Evolutionary conservation across 2,329 filamentous ascomycete species (phyloP), one percentile per base, ranked within the genome.

Genomic region (Sclerotinia trifoliorum): DNA sequence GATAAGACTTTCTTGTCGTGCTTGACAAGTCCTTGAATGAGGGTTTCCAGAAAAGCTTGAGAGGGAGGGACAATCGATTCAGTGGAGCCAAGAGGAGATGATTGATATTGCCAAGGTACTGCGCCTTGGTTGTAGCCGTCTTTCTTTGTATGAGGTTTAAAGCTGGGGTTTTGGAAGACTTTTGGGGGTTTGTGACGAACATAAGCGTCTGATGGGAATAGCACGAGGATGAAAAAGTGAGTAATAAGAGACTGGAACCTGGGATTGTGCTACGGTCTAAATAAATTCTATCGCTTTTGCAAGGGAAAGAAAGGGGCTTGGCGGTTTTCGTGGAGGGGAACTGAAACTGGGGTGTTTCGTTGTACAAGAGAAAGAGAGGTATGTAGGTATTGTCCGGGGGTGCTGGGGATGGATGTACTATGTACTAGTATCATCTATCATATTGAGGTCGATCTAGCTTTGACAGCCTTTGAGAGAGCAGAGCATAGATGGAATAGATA

Each of bases 11-110:
- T 57, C 55, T 19, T 24, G 35, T 44, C n/a, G 21, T 26, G 32
- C 32, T 57, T 58, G 55, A 24, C 35, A 26, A 58, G 55, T 58
- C 55, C 55, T 58, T 44, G n/a, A 15, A 58, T 19, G n/a, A 32
- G 21, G 26, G 24, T 19, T 51, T 48, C 5, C n/a, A 26, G 42
- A 60, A 66, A 66, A 58, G 42, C 64, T 66, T 60, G 54, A 46
- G 42, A 26, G 52, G 63, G 29, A 21, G 11, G 29, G 17, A n/a
- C 42, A 29, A 17, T 54, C 19, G 15, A 66, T 42, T 5, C 29
- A 66, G 42, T 66, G 63, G 63, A 58, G 63, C 63, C 63, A 66
- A 66, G 63, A 66, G 24, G 63, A 66, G 3, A 21, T 49, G 10
- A 21, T 66, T n/a, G n/a, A 48, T 26, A n/a, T 29, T 35, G 52